phyloP scores from a whole-genome alignment of 2,329 filamentous ascomycete genomes.

The Sporothrix humicola region DNA sequence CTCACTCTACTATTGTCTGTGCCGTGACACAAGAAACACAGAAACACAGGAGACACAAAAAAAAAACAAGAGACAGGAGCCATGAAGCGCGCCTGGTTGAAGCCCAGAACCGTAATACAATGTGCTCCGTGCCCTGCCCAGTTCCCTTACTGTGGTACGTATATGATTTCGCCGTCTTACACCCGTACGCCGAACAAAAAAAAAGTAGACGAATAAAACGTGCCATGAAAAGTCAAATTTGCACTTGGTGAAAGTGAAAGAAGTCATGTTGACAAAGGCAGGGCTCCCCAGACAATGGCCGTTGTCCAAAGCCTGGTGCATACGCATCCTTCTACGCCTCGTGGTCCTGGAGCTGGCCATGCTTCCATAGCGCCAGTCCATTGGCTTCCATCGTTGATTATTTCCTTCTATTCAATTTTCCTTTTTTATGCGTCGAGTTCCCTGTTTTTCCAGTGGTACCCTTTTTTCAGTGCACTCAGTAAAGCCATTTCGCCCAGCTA shows the following conservation, averaged over 20 bases:
- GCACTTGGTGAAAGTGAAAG: neutral
- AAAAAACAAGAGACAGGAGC: neutral
- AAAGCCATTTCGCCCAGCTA: neutral
- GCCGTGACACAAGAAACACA: neutral
- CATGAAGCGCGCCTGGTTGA: neutral
- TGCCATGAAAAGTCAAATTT: neutral
- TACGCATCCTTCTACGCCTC: neutral
- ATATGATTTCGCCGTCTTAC: slow-evolving; percentile 12
- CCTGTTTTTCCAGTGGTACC: neutral
- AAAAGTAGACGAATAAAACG: neutral
- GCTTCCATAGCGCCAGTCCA: neutral
- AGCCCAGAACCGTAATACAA: neutral
- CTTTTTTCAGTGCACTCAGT: neutral
- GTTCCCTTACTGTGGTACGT: neutral
- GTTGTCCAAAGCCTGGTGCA: neutral
- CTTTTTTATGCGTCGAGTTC: neutral
- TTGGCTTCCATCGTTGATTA: slow-evolving; percentile 1
- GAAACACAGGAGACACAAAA: neutral
- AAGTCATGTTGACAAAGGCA: neutral
- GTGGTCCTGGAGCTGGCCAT: neutral
- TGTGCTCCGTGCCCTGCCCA: neutral
- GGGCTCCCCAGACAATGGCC: neutral
- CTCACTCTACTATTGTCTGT: neutral
- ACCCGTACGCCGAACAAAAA: neutral
- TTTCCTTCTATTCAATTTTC: neutral